Evolutionary conservation across 1,139 yeast species (phyloP).

Genomic region (Kodamaea suecica): DNA sequence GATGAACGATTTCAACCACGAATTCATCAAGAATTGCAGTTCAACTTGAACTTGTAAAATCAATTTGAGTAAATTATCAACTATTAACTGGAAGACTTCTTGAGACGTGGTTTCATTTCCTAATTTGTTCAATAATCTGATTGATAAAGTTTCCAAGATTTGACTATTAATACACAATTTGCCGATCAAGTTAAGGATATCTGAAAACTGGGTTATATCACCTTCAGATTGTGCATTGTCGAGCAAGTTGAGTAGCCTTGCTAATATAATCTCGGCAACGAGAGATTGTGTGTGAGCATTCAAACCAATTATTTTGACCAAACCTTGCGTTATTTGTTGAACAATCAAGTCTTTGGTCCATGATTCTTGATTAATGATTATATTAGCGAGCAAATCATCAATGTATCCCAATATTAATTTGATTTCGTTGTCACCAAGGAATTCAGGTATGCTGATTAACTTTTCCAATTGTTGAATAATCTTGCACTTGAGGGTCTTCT

Average conservation of each 20-base stretch:
- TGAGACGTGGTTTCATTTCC: slow-evolving; percentile 15
- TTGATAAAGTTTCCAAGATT: slow-evolving; percentile 47
- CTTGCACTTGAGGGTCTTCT: slow-evolving; percentile 63
- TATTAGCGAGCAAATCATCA: slow-evolving; percentile 48
- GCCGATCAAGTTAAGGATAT: slow-evolving; percentile 44
- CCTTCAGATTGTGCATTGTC: slow-evolving; percentile 29
- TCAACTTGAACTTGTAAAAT: slow-evolving; percentile 21
- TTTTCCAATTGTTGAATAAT: slow-evolving; percentile 64
- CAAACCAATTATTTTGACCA: slow-evolving; percentile 44
- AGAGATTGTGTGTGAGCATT: slow-evolving; percentile 18
- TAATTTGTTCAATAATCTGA: slow-evolving; percentile 49
- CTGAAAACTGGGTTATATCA: slow-evolving; percentile 20
- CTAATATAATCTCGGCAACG: slow-evolving; percentile 59
- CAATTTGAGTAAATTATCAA: slow-evolving; percentile 26
- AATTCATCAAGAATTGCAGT: slow-evolving; percentile 35
- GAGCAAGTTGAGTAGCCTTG: slow-evolving; percentile 49
- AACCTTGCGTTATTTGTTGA: slow-evolving; percentile 44
- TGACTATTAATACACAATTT: slow-evolving; percentile 44
- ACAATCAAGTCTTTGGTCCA: slow-evolving; percentile 34
- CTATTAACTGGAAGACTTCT: slow-evolving; percentile 17
- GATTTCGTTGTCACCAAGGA: slow-evolving; percentile 52
- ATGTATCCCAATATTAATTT: slow-evolving; percentile 64
- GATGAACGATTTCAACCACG: slow-evolving; percentile 40
- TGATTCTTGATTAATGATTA: slow-evolving; percentile 34
- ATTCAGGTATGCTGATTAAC: slow-evolving; percentile 44